A percentile compares a stretch with the other conserved stretches of the same genome.
These are phyloP conservation scores for Hypoxylon rickii DNA, from an alignment of 495 filamentous ascomycete species.

Conservation along the genomic window DNA sequence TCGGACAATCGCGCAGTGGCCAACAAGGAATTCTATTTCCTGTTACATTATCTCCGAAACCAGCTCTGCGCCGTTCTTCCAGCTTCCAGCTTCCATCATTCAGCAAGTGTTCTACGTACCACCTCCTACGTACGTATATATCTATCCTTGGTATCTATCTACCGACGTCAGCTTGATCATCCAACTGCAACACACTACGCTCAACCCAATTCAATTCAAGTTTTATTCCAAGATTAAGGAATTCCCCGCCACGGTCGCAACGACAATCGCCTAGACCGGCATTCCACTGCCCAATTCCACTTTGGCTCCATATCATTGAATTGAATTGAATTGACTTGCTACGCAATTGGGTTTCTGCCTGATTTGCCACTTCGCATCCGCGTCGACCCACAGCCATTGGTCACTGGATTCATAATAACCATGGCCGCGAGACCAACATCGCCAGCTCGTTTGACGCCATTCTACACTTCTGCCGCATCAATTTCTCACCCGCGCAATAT, in stretches of 20 bases:
- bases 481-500: conserved; percentile 7
- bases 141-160: conserved; percentile 18
- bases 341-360: conserved; percentile 28
- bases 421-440: conserved; percentile 41
- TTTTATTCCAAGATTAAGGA: too few relatives aligned
- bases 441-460: conserved; percentile 12
- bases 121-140: too few relatives aligned
- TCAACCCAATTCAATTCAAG: conserved; percentile 9
- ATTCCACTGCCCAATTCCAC: background rate
- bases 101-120: too few relatives aligned
- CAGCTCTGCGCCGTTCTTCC: conserved; percentile 26
- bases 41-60: conserved; percentile 28
- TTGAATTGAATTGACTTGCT: conserved; percentile 13
- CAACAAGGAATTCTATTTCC: conserved; percentile 21
- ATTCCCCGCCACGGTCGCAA: background rate
- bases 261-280: conserved; percentile 13
- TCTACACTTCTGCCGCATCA: conserved; percentile 15
- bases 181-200: too few relatives aligned
- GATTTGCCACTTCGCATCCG: conserved; percentile 34
- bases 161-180: conserved; percentile 3
- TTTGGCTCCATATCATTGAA: background rate
- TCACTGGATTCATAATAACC: too few relatives aligned
- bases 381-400: conserved; percentile 24
- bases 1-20: conserved; percentile 10
- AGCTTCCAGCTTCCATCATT: conserved; percentile 14